A percentile compares a stretch with the other conserved stretches of the same genome.
phyloP scores from a whole-genome alignment of 2,329 filamentous ascomycete genomes.

The Trichoderma asperellum region DNA sequence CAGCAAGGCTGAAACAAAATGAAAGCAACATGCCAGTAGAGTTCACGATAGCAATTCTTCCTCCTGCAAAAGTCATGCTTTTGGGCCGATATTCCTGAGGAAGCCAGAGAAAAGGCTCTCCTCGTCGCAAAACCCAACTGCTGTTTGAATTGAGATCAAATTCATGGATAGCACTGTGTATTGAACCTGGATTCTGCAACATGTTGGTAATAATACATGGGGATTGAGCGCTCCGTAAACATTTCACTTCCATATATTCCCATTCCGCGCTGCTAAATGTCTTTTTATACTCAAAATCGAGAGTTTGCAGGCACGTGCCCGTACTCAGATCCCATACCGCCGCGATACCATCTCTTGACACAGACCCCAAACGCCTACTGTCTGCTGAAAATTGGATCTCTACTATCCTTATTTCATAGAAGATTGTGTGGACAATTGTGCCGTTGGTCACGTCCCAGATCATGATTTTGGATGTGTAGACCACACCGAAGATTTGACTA shows the following conservation, averaged over 20 bases:
- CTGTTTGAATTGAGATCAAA: background rate
- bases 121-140: background rate
- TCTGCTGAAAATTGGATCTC: background rate
- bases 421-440: background rate
- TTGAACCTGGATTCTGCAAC: background rate
- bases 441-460: background rate
- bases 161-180: background rate
- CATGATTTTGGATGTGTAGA: too few relatives aligned
- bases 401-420: rapidly evolving
- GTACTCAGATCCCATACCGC: background rate
- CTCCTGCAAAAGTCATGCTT: background rate
- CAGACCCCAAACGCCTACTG: background rate
- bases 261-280: background rate
- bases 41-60: background rate
- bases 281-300: background rate
- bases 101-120: background rate
- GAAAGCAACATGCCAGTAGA: background rate
- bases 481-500: too few relatives aligned
- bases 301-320: background rate
- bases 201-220: background rate
- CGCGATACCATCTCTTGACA: background rate
- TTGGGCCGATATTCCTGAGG: background rate
- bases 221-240: background rate
- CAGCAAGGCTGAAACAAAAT: background rate
- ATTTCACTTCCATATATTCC: too few relatives aligned